These are phyloP conservation scores for Ogataea salicorniae DNA, from an alignment of 805 yeast species.

Conservation along the genomic window DNA sequence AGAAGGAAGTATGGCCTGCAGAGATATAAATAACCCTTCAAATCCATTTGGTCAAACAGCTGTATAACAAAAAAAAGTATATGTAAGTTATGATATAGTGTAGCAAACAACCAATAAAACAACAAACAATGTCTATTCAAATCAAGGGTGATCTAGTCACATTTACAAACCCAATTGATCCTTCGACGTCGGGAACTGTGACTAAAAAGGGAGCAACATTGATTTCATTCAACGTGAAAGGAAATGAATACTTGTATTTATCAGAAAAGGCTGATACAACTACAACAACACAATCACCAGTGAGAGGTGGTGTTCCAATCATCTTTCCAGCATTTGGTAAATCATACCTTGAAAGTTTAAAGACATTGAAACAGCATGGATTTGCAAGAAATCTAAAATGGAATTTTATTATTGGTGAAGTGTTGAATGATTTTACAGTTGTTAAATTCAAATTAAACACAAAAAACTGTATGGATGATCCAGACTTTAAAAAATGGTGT, in stretches of 20 bases:
- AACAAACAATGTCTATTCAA: slow-evolving; percentile 12
- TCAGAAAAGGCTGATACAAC: slow-evolving; percentile 14
- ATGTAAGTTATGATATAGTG: too few relatives aligned
- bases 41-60: not conserved
- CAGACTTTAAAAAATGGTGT: slow-evolving; percentile 14
- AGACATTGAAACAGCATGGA: slow-evolving; percentile 17
- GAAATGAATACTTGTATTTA: slow-evolving; percentile 12
- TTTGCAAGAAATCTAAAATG: slow-evolving; percentile 18
- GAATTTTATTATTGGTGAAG: slow-evolving; percentile 17
- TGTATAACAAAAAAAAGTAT: too few relatives aligned
- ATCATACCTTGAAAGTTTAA: slow-evolving; percentile 15
- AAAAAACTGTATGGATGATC: not conserved
- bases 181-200: slow-evolving; percentile 8
- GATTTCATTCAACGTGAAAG: slow-evolving; percentile 10
- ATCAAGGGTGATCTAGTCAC: slow-evolving; percentile 10
- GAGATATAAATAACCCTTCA: not conserved
- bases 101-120: too few relatives aligned
- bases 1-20: not conserved
- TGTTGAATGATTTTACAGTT: slow-evolving; percentile 9
- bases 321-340: slow-evolving; percentile 20
- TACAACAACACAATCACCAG: slow-evolving; percentile 6
- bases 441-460: slow-evolving; percentile 12
- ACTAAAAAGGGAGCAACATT: slow-evolving; percentile 16
- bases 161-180: slow-evolving; percentile 5
- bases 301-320: slow-evolving; percentile 19